Percentiles rank a stretch among this genome's conserved stretches.
phyloP scores from a whole-genome alignment of 257 asterid genomes.

The Fraxinus anomala region DNA sequence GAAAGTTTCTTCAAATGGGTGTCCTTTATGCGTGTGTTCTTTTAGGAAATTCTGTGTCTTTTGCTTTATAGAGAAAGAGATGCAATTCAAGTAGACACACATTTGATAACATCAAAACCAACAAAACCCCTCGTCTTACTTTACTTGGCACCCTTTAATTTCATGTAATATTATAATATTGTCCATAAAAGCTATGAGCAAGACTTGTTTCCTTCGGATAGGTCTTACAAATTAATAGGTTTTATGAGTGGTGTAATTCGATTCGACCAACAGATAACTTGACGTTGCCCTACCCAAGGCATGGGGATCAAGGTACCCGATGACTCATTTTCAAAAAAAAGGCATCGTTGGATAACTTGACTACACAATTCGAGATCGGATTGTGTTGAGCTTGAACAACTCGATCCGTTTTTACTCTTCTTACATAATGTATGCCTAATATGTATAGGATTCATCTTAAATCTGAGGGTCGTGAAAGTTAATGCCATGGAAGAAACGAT shows the following conservation, averaged over 20 bases:
- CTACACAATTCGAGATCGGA: too few species aligned
- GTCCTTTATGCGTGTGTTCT: background rate
- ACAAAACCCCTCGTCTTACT: background rate
- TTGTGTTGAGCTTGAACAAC: too few species aligned
- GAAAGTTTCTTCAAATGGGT: background rate
- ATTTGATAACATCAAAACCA: constrained; percentile 15
- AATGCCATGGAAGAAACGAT: too few species aligned
- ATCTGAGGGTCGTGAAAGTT: too few species aligned
- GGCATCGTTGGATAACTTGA: too few species aligned
- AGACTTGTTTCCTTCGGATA: background rate
- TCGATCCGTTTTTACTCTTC: too few species aligned
- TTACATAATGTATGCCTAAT: too few species aligned
- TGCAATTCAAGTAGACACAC: constrained; percentile 9
- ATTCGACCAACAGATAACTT: too few species aligned
- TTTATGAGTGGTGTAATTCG: too few species aligned
- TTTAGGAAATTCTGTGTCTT: background rate
- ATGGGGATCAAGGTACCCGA: background rate
- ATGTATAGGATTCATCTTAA: too few species aligned
- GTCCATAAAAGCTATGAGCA: background rate
- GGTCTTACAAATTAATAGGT: too few species aligned
- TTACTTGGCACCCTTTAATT: background rate
- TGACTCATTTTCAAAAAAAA: too few species aligned
- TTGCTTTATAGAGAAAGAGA: constrained; percentile 23
- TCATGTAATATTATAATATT: background rate
- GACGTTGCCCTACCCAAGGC: background rate